phyloP scores from a whole-genome alignment of 768 basidiomycete genomes.

The Calocybe gangraenosa region DNA sequence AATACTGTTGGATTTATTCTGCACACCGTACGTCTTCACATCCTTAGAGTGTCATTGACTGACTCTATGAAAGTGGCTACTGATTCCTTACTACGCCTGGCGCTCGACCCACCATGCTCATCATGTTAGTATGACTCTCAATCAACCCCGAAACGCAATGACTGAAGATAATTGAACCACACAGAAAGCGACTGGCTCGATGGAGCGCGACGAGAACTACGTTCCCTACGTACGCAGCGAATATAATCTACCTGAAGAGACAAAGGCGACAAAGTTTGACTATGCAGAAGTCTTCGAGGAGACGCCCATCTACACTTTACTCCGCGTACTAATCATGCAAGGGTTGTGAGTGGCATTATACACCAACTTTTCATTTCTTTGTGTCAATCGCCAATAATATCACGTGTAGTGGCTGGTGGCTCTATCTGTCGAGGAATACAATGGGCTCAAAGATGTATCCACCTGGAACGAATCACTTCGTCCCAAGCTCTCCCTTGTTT shows the following conservation, averaged over 20 bases:
- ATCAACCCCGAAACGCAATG: background rate
- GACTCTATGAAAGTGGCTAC: slow-evolving; percentile 32
- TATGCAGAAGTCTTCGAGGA: slow-evolving; percentile 51
- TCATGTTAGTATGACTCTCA: slow-evolving; percentile 36
- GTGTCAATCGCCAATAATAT: background rate
- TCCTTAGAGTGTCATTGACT: slow-evolving; percentile 7
- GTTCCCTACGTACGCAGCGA: slow-evolving; percentile 46
- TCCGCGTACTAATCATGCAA: slow-evolving; percentile 46
- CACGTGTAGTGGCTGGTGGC: slow-evolving; percentile 23
- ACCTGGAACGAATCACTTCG: slow-evolving; percentile 41
- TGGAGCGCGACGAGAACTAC: slow-evolving; percentile 76
- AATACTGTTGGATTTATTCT: slow-evolving; percentile 45
- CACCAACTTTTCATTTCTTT: slow-evolving; percentile 4
- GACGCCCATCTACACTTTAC: slow-evolving; percentile 41
- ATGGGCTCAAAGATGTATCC: slow-evolving; percentile 46
- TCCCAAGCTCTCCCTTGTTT: slow-evolving; percentile 35
- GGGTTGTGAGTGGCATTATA: slow-evolving; percentile 31
- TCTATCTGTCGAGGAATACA: slow-evolving; percentile 33
- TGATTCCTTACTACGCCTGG: slow-evolving; percentile 65
- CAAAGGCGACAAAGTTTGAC: slow-evolving; percentile 32
- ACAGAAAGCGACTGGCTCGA: slow-evolving; percentile 65
- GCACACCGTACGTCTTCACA: slow-evolving; percentile 31
- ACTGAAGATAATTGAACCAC: background rate
- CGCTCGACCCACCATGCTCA: slow-evolving; percentile 66
- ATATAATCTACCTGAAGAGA: slow-evolving; percentile 36